phyloP scores from a whole-genome alignment of 768 basidiomycete genomes.

The Leccinum incarnatum region DNA sequence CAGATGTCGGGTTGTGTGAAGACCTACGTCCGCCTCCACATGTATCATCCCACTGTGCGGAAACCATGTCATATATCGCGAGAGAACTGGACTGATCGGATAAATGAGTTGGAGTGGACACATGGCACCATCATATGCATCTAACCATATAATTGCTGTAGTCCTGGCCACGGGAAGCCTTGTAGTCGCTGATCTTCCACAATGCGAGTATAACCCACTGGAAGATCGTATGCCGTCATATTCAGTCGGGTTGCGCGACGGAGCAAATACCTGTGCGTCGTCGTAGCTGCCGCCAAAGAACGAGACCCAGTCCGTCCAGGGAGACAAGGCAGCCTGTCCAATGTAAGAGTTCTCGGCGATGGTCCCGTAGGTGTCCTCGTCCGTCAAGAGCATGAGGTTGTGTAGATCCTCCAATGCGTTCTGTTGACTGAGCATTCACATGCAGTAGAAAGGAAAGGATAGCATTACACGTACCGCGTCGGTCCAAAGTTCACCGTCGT shows the following conservation, averaged over 20 bases:
- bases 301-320: conserved; percentile 40
- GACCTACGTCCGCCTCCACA: conserved; percentile 50
- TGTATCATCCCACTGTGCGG: conserved; percentile 46
- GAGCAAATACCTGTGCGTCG: conserved; percentile 44
- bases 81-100: conserved; percentile 43
- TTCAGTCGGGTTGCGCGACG: background rate
- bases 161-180: conserved; percentile 36
- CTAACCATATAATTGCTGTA: conserved; percentile 19
- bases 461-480: conserved; percentile 41
- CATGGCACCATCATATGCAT: conserved; percentile 6
- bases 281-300: conserved; percentile 50
- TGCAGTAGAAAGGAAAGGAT: background rate
- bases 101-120: conserved; percentile 27
- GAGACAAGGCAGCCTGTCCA: conserved; percentile 41
- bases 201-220: conserved; percentile 58
- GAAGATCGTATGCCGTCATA: background rate
- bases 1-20: background rate
- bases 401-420: conserved; percentile 57
- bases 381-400: conserved; percentile 54
- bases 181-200: conserved; percentile 60
- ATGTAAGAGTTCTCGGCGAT: conserved; percentile 47
- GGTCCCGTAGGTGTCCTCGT: conserved; percentile 24
- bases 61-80: conserved; percentile 50
- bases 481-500: conserved; percentile 53
- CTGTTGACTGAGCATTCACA: conserved; percentile 26